These are phyloP conservation scores for Trichoderma parareesei DNA, from an alignment of 495 filamentous ascomycete genomes.

Conservation along the genomic window DNA sequence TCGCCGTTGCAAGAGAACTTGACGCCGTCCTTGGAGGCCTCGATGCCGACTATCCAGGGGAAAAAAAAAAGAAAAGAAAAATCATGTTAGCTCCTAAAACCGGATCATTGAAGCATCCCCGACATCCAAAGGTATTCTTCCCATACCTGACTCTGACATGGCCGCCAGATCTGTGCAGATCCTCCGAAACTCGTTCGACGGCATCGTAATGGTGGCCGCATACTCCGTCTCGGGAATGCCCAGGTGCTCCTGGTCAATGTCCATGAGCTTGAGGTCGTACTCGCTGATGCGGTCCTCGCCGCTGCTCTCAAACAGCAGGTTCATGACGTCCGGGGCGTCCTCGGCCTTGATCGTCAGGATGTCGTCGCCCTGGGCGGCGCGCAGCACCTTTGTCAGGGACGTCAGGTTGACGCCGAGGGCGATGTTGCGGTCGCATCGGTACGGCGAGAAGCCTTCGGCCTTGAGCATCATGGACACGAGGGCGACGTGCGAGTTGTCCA, in stretches of 20 bases:
- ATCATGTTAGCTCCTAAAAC: no score
- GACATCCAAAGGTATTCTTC: neutral
- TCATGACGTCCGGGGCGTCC: conserved; percentile 89
- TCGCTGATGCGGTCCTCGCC: conserved; percentile 88
- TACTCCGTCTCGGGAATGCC: conserved; percentile 99
- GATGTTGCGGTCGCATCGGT: conserved; percentile 98
- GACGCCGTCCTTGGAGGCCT: conserved; percentile 93
- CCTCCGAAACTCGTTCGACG: conserved; percentile 81
- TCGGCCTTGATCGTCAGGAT: conserved; percentile 95
- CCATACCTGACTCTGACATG: conserved; percentile 86
- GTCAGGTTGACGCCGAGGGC: conserved; percentile 94
- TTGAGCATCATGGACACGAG: conserved; percentile 98
- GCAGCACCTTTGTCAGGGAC: conserved; percentile 95
- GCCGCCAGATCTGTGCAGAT: conserved; percentile 88
- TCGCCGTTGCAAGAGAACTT: conserved; percentile 92
- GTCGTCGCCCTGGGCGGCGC: conserved; percentile 89
- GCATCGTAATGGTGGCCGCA: conserved; percentile 84
- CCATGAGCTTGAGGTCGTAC: conserved; percentile 99
- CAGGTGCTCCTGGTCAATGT: conserved; percentile 98
- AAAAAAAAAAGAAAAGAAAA: no score
- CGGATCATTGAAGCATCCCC: no score
- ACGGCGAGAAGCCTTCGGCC: conserved; percentile 90
- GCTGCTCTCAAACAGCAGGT: conserved; percentile 87
- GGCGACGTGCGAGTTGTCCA: conserved; percentile 99
- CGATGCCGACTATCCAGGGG: conserved; percentile 60